These are phyloP conservation scores for Akanthomyces muscarius DNA, from an alignment of 2,329 filamentous ascomycete genomes.

Conservation along the genomic window DNA sequence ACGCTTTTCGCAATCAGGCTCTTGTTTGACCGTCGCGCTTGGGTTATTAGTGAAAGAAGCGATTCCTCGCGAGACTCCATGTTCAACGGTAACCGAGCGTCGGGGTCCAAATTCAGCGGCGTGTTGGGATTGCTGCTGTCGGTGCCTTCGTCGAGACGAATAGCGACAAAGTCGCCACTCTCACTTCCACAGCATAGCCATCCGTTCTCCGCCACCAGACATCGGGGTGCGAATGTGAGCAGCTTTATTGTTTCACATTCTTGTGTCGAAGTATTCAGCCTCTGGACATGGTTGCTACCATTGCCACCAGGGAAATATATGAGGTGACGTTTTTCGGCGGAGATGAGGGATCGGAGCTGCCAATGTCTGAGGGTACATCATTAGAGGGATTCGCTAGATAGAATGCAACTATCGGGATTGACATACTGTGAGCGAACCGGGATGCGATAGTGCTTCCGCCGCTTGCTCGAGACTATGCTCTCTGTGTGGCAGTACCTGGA, in stretches of 20 bases:
- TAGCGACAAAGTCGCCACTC: conserved; percentile 79
- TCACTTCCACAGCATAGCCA: conserved; percentile 92
- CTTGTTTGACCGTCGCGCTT: conserved; percentile 40
- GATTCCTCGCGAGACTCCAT: conserved; percentile 33
- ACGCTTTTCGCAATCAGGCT: conserved; percentile 47
- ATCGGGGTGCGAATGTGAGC: conserved; percentile 72
- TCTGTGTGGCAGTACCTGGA: conserved; percentile 62
- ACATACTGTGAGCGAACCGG: conserved; percentile 62
- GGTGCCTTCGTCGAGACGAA: conserved; percentile 53
- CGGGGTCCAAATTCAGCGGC: conserved; percentile 31
- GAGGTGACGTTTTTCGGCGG: conserved; percentile 68
- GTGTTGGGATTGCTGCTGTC: conserved; percentile 27
- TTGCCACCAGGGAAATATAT: conserved; percentile 81
- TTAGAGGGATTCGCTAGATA: neutral
- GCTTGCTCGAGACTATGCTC: conserved; percentile 54
- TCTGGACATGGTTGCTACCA: conserved; percentile 61
- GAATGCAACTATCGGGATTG: neutral
- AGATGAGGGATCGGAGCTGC: conserved; percentile 87
- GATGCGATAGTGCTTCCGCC: conserved; percentile 64
- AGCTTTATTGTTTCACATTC: conserved; percentile 70
- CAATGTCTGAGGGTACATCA: conserved; percentile 61
- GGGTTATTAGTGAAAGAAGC: conserved; percentile 34
- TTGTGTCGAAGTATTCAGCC: conserved; percentile 63
- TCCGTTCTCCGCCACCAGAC: conserved; percentile 78
- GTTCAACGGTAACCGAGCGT: conserved; percentile 30